phyloP scores from a whole-genome alignment of 345 rosid species.

The Barbarea vulgaris region DNA sequence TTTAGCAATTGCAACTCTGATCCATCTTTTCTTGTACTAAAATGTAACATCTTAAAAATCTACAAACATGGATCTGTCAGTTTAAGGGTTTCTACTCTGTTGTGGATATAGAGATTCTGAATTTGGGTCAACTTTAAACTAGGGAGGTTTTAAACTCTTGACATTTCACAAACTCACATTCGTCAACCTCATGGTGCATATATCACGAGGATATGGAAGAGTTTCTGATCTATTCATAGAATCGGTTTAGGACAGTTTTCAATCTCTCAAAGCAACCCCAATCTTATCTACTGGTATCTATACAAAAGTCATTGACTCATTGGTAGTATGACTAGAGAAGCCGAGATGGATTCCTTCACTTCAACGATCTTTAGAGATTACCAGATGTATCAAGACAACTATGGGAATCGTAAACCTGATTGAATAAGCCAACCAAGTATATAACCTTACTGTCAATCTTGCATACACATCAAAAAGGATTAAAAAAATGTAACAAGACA shows the following conservation, averaged over 20 bases:
- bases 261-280: neutral
- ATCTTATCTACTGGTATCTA: neutral
- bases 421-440: neutral
- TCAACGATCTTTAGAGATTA: too few species aligned
- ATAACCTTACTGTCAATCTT: neutral
- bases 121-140: too few species aligned
- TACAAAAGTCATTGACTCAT: neutral
- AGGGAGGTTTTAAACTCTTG: neutral
- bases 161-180: too few species aligned
- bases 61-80: neutral
- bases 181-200: neutral
- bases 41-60: neutral
- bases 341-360: too few species aligned
- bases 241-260: neutral
- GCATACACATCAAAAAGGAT: neutral
- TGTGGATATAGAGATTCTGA: too few species aligned
- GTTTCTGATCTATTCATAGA: neutral
- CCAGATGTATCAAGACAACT: too few species aligned
- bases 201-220: neutral
- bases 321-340: too few species aligned
- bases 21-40: conserved; percentile 24
- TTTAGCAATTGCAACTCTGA: neutral
- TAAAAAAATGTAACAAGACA: neutral
- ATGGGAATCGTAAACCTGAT: too few species aligned
- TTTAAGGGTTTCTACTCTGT: conserved; percentile 2